A percentile compares a stretch with the other conserved stretches of the same genome.
Conservation (phyloP, 805 yeast genomes). For the Lipomyces chichibuensis region DNA sequence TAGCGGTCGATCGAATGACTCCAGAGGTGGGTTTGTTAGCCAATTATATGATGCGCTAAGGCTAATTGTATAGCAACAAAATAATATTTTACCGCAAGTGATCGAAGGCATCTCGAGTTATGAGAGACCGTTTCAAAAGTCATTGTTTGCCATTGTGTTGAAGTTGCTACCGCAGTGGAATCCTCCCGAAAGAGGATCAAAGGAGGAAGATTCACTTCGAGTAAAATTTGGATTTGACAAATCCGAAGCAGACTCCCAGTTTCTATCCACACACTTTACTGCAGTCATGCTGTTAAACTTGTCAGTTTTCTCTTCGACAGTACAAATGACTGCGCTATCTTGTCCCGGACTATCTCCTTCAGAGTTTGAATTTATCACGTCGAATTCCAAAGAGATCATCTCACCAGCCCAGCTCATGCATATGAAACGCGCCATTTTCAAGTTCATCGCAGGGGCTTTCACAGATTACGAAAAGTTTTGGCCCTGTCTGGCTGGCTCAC, state of each 20-base stretch:
- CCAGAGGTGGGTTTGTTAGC: slow-evolving; percentile 36
- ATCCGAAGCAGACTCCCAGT: slow-evolving; percentile 49
- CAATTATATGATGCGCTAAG: neutral
- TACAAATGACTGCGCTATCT: slow-evolving; percentile 30
- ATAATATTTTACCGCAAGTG: slow-evolving; percentile 52
- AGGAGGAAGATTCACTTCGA: slow-evolving; percentile 48
- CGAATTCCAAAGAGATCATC: slow-evolving; percentile 66
- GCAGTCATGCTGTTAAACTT: slow-evolving; percentile 64
- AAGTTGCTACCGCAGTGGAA: slow-evolving; percentile 57
- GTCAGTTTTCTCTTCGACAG: slow-evolving; percentile 33
- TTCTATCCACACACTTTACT: slow-evolving; percentile 53
- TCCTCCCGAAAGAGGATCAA: slow-evolving; percentile 53
- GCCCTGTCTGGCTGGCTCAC: slow-evolving; percentile 64
- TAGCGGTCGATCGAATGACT: slow-evolving; percentile 62
- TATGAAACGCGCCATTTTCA: slow-evolving; percentile 50
- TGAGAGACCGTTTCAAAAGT: slow-evolving; percentile 51
- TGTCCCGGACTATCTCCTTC: slow-evolving; percentile 66
- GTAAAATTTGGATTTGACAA: slow-evolving; percentile 47
- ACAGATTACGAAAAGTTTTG: slow-evolving; percentile 48
- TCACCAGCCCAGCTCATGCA: slow-evolving; percentile 52
- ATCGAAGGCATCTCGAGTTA: slow-evolving; percentile 52
- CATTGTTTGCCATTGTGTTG: slow-evolving; percentile 64
- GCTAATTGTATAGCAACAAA: slow-evolving; percentile 35
- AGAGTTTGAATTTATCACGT: slow-evolving; percentile 66
- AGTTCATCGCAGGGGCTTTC: slow-evolving; percentile 51